Evolutionary conservation across 2,329 filamentous ascomycete genomes (phyloP).

Genomic region (Zymoseptoria ardabiliae): DNA sequence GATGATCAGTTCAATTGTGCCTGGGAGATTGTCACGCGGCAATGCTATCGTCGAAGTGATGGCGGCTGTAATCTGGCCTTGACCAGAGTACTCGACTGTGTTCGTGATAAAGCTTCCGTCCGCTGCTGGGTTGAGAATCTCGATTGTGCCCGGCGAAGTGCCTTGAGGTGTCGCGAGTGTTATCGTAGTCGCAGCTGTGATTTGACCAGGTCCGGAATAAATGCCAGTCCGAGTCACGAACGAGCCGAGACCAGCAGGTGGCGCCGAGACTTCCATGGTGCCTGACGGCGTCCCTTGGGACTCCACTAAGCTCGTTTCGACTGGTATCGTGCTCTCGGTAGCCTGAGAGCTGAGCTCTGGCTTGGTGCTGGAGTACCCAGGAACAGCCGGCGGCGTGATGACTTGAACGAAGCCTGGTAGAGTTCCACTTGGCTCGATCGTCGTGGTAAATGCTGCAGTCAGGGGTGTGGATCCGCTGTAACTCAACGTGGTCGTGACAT

Average conservation of each 20-base stretch:
- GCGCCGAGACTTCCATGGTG: too few species aligned
- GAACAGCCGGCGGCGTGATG: not conserved
- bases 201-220: not conserved
- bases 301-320: too few species aligned
- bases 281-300: too few species aligned
- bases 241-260: too few species aligned
- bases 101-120: too few species aligned
- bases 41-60: not conserved
- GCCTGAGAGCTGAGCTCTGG: too few species aligned
- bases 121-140: not conserved
- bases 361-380: too few species aligned
- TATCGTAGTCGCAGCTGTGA: not conserved
- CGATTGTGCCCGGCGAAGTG: not conserved
- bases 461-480: not conserved
- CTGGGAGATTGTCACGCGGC: not conserved
- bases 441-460: not conserved
- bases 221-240: not conserved
- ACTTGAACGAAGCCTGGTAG: not conserved
- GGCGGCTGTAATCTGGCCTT: not conserved
- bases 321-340: too few species aligned
- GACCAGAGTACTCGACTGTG: not conserved
- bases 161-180: not conserved
- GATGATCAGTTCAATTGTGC: not conserved
- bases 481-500: not conserved
- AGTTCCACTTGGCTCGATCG: not conserved